Evolutionary conservation across 2,329 filamentous ascomycete genomes (phyloP).

Genomic region (Penicillium thymicola): DNA sequence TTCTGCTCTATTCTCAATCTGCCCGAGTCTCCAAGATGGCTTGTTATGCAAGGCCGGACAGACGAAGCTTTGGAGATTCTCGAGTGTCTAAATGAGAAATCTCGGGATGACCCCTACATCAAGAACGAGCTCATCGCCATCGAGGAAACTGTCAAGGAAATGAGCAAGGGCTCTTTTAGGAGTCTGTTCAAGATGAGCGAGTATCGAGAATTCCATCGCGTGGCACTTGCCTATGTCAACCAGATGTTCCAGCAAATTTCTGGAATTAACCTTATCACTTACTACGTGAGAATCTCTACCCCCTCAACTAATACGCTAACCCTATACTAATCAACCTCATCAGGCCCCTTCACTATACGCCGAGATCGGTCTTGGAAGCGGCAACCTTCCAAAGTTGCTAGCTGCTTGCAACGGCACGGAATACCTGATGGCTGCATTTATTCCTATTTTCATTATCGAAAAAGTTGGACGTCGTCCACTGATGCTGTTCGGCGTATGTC

Average conservation of each 20-base stretch:
- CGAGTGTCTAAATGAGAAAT: slow-evolving; percentile 44
- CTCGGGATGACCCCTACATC: slow-evolving; percentile 42
- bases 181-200: slow-evolving; percentile 57
- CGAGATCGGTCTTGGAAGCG: slow-evolving; percentile 19
- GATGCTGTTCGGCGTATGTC: slow-evolving; percentile 61
- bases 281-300: slow-evolving; percentile 27
- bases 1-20: slow-evolving; percentile 45
- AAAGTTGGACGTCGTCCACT: slow-evolving; percentile 58
- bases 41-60: slow-evolving; percentile 53
- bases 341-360: slow-evolving; percentile 21
- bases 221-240: slow-evolving; percentile 52
- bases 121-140: slow-evolving; percentile 46
- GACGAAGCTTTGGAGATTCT: slow-evolving; percentile 49
- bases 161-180: slow-evolving; percentile 46
- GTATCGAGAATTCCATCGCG: slow-evolving; percentile 53
- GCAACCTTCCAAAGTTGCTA: slow-evolving; percentile 31
- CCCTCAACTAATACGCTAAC: rapidly evolving
- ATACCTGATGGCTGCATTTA: slow-evolving; percentile 48
- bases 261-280: slow-evolving; percentile 41
- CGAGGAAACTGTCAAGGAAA: slow-evolving; percentile 49
- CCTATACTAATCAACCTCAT: background rate
- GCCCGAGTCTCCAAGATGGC: slow-evolving; percentile 56
- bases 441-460: slow-evolving; percentile 49
- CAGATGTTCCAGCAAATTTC: slow-evolving; percentile 51
- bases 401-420: slow-evolving; percentile 51